A percentile compares a stretch with the other conserved stretches of the same genome.
Conservation (phyloP, 768 basidiomycete species). For the Clitopilus hobsonii region DNA sequence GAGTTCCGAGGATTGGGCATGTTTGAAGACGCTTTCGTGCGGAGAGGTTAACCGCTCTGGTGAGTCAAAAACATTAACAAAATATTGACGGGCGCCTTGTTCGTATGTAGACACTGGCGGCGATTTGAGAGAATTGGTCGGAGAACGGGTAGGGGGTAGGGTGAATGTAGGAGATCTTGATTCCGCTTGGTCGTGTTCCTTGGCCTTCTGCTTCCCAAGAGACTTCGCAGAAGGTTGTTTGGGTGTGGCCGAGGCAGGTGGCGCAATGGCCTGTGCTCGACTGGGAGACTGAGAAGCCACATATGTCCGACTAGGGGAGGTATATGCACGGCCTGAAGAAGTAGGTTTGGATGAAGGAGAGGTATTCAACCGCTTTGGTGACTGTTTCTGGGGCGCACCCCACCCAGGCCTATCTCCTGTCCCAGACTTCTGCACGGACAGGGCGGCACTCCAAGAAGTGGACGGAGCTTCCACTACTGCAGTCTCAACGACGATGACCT, state of each 20-base stretch:
- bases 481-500: no score
- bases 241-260: not conserved
- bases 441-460: no score
- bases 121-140: not conserved
- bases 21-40: not conserved
- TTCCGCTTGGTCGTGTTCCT: not conserved
- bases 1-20: not conserved
- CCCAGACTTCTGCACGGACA: no score
- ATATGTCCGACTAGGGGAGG: not conserved
- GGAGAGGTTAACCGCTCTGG: not conserved
- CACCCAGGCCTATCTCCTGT: no score
- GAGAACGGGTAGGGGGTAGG: not conserved
- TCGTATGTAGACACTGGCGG: not conserved
- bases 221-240: constrained; percentile 25
- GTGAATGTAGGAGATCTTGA: not conserved
- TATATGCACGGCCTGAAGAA: no score
- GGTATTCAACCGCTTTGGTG: no score
- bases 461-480: no score
- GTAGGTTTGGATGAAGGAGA: no score
- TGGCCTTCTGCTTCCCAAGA: constrained; percentile 23
- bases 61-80: not conserved
- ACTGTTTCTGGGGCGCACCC: no score
- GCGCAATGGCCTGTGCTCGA: no score
- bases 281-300: not conserved
- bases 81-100: not conserved